phyloP scores from a whole-genome alignment of 768 basidiomycete genomes.

The Sporobolomyces phaffii region DNA sequence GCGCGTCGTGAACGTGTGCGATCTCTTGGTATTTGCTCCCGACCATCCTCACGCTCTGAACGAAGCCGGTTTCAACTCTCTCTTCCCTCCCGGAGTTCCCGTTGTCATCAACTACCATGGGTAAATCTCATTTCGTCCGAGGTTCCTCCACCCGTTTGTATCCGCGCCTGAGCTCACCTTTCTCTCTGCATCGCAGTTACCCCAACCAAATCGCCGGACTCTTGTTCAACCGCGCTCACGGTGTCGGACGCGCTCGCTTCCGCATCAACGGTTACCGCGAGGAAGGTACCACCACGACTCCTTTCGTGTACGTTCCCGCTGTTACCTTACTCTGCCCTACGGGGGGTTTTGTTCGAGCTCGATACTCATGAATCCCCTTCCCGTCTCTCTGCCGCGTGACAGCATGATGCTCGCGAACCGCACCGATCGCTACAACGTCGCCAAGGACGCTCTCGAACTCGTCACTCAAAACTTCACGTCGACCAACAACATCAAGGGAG shows the following conservation, averaged over 20 bases:
- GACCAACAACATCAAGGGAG: slow-evolving; percentile 25
- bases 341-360: too few species aligned
- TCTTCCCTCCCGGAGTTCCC: slow-evolving; percentile 66
- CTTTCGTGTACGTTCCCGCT: slow-evolving; percentile 47
- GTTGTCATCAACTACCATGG: slow-evolving; percentile 67
- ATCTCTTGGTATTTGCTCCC: slow-evolving; percentile 72
- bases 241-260: slow-evolving; percentile 40
- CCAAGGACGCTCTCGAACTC: slow-evolving; percentile 45
- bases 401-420: slow-evolving; percentile 47
- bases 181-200: neutral
- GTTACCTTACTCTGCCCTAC: too few species aligned
- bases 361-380: slow-evolving; percentile 44
- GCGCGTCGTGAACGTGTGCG: slow-evolving; percentile 81
- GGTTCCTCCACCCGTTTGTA: too few species aligned
- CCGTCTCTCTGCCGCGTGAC: slow-evolving; percentile 29
- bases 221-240: slow-evolving; percentile 41
- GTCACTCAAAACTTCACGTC: slow-evolving; percentile 24
- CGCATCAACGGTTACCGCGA: slow-evolving; percentile 41
- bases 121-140: too few species aligned
- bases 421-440: slow-evolving; percentile 45
- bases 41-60: slow-evolving; percentile 69
- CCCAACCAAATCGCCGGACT: slow-evolving; percentile 17
- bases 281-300: slow-evolving; percentile 65
- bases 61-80: slow-evolving; percentile 57
- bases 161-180: slow-evolving; percentile 23